Evolutionary conservation across 805 yeast species (phyloP), one percentile per base, ranked within the genome.

Genomic region (Suhomyces tanzawaensis): DNA sequence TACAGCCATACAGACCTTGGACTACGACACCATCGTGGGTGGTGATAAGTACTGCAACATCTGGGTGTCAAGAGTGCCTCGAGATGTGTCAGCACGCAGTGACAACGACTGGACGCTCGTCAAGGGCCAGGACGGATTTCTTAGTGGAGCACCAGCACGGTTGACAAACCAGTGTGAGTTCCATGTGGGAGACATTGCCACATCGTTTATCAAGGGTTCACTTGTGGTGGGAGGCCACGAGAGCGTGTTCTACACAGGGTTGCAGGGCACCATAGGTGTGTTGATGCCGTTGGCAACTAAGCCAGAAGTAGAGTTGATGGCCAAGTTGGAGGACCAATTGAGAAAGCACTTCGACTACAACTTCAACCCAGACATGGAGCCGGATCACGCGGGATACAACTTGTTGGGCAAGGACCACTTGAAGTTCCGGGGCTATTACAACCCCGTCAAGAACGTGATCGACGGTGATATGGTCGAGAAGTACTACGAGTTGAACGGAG

Each of bases 11-110:
- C 53, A 69, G 3, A 62, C 77, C 46, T 60, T 93, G 4, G 98
- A 93, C 55, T 75, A 78, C 44, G 79, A 79, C 39, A 88, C 96
- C 0, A 76, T 85, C 1, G 65, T 84, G 28, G 87, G 86, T 1
- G 96, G 96, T 11, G 98, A 93, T 56, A 82, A 81, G 52, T 88
- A 85, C 60, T 97, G 98, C 0, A 86, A 83, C 49, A 32, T 89
- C 0, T 80, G 82, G 60, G 74, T 85, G 1, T 60, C 87, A 28
- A 65, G 96, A 41, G 59, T 83, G 28, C 76, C 83, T 0, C 61
- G 62, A n/a, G 62, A 69, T 4, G 65, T 71, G 0, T 72, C 81
- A 0, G 60, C 64, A 29, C 55, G 70, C 29, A 60, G 78, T 17
- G 81, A 75, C 41, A 74, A 71, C 34, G 86, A 81, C 37, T 61